These are phyloP conservation scores for Monsonia emarginata DNA, from an alignment of 441 rosid genomes.

Conservation along the genomic window DNA sequence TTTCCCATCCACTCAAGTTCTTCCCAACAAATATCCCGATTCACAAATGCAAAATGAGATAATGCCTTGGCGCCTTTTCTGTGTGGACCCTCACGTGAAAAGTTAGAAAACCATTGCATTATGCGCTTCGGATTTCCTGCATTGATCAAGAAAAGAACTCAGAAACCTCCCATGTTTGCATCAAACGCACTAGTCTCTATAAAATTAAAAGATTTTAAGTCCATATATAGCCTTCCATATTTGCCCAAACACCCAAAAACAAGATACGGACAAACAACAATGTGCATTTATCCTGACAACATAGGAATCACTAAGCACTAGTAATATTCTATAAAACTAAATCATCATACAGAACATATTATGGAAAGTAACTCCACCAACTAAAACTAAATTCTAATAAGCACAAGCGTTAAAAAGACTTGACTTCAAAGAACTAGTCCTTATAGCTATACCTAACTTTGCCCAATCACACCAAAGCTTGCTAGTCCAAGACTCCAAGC, in stretches of 20 bases:
- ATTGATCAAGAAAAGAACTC: constrained; percentile 5
- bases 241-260: background rate
- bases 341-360: background rate
- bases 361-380: too few species aligned
- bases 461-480: too few species aligned
- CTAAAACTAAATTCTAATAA: too few species aligned
- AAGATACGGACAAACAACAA: background rate
- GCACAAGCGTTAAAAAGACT: too few species aligned
- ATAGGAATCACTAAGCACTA: background rate
- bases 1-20: constrained; percentile 93
- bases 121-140: constrained; percentile 53
- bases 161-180: background rate
- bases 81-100: constrained; percentile 51
- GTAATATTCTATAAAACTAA: background rate
- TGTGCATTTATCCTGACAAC: background rate
- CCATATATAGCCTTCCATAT: background rate
- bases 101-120: constrained; percentile 61
- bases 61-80: constrained; percentile 74
- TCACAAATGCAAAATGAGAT: constrained; percentile 69
- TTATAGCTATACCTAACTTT: too few species aligned
- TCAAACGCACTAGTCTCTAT: background rate
- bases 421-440: too few species aligned
- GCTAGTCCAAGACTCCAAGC: too few species aligned
- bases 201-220: background rate
- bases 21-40: constrained; percentile 88